Percentiles rank a stretch among this genome's conserved stretches.
phyloP scores from a whole-genome alignment of 2,329 filamentous ascomycete genomes.

The Aureobasidium sp. region DNA sequence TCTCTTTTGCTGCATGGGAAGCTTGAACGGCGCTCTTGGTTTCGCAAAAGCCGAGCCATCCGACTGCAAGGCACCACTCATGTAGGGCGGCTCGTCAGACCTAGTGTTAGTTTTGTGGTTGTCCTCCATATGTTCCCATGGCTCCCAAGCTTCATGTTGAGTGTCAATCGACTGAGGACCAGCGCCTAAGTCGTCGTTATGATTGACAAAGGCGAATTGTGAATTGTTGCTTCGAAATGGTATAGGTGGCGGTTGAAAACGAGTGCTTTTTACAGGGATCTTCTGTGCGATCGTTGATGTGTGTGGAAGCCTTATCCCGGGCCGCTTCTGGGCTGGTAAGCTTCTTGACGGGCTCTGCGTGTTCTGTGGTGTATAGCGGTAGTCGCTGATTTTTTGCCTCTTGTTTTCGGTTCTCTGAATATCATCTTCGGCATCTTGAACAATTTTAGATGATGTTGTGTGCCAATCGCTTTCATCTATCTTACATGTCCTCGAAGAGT shows the following conservation, averaged over 20 bases:
- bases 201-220: not conserved
- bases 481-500: slow-evolving; percentile 6
- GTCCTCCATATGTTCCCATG: not conserved
- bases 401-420: not conserved
- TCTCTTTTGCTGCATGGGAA: not conserved
- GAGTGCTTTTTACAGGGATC: not conserved
- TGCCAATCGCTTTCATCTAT: not conserved
- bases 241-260: not conserved
- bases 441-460: not conserved
- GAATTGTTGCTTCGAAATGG: not conserved
- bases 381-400: not conserved
- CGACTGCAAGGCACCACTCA: not conserved
- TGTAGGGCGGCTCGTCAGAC: not conserved
- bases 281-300: not conserved
- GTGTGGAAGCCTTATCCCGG: not conserved
- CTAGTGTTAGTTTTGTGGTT: too few relatives aligned
- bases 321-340: not conserved
- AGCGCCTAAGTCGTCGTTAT: not conserved
- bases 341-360: not conserved
- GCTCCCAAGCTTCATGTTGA: not conserved
- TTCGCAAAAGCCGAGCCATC: not conserved
- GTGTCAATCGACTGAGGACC: not conserved
- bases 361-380: not conserved
- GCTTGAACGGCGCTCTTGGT: too few relatives aligned
- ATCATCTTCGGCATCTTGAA: not conserved